Conservation (phyloP, 2,329 filamentous ascomycete genomes). For the Daldinia sp. region DNA sequence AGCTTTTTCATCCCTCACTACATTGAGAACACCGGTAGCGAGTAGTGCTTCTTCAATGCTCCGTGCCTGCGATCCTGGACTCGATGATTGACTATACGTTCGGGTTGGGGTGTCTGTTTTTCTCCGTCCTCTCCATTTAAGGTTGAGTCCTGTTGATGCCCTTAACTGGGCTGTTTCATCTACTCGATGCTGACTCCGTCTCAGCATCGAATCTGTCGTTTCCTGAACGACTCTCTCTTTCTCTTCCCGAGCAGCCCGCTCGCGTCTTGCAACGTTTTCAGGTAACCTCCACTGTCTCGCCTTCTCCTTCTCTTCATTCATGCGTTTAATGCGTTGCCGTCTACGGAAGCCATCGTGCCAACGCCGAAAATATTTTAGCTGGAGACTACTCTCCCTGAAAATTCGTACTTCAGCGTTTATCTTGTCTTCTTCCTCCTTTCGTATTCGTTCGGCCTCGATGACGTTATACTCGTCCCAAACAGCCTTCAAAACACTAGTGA, state of each 20-base stretch:
- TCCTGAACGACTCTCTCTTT: slow-evolving; percentile 37
- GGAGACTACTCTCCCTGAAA: slow-evolving; percentile 60
- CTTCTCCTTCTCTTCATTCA: slow-evolving; percentile 60
- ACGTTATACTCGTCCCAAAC: slow-evolving; percentile 53
- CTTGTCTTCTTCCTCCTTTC: slow-evolving; percentile 58
- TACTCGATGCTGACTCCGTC: slow-evolving; percentile 34
- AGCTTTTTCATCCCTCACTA: slow-evolving; percentile 41
- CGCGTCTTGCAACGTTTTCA: slow-evolving; percentile 42
- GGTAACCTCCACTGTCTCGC: slow-evolving; percentile 55
- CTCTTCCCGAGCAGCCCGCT: slow-evolving; percentile 34
- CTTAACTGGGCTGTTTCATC: slow-evolving; percentile 32
- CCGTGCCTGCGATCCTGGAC: slow-evolving; percentile 23
- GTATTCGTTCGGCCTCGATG: slow-evolving; percentile 53
- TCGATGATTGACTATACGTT: not conserved
- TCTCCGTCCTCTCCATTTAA: not conserved
- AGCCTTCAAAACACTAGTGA: slow-evolving; percentile 55
- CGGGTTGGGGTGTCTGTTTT: slow-evolving; percentile 1
- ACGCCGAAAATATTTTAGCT: slow-evolving; percentile 63
- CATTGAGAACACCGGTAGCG: slow-evolving; percentile 43
- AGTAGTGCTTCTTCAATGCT: slow-evolving; percentile 44
- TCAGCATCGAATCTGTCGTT: slow-evolving; percentile 39
- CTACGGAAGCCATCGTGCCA: slow-evolving; percentile 62
- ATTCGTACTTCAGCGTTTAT: slow-evolving; percentile 57
- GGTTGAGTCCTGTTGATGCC: slow-evolving; percentile 28
- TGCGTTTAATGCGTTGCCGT: slow-evolving; percentile 58